Evolutionary conservation across 805 yeast species (phyloP), one percentile per base, ranked within the genome.

Genomic region (Starmerella sp.): DNA sequence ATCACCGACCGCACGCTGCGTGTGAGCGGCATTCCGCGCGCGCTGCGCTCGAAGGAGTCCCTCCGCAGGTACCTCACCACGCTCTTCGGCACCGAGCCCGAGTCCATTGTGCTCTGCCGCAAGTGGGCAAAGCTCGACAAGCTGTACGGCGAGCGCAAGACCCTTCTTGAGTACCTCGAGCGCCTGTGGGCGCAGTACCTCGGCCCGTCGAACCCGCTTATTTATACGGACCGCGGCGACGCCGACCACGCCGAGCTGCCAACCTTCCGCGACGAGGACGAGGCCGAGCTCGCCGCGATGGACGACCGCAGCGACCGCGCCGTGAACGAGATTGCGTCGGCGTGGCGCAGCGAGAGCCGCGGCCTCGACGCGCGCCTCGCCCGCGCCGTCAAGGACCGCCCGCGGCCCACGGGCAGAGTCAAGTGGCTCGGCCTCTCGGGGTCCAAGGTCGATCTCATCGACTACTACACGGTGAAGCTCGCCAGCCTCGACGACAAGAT

Each of bases 1-100:
- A 77, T 91, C 56, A 87, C 97, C 0, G 97, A 91, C 73, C 76
- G 96, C 66, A 93, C 97, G 0, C 83, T 93, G 42, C 73, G 91
- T 55, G 67, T 91, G 13, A 81, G 91, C 38, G 97, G 97, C 0
- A 87, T 91, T 5, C 97, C 97, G 0, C 83, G 86, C 0, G 81
- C 82, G 47, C 71, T 90, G 43, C 75, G 97, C 51, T 82, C 80
- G 54, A 89, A 82, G 61, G 75, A 75, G n/a, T 80, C 79, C 13
- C 70, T 91, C 61, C 82, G 79, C 54, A 76, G 80, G 38, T 93
- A 87, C 64, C 82, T 91, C 30, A 93, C 88, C 62, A 76, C 78
- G 9, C 72, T 91, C 38, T 83, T 84, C 32, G 83, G 90, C 37
- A 96, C 96, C 1, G 82, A 79, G 55, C 95, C 91, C 1, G 77